Base-by-base conservation (phyloP, 306 rosid species). In the Gillenia trifoliata region DNA sequence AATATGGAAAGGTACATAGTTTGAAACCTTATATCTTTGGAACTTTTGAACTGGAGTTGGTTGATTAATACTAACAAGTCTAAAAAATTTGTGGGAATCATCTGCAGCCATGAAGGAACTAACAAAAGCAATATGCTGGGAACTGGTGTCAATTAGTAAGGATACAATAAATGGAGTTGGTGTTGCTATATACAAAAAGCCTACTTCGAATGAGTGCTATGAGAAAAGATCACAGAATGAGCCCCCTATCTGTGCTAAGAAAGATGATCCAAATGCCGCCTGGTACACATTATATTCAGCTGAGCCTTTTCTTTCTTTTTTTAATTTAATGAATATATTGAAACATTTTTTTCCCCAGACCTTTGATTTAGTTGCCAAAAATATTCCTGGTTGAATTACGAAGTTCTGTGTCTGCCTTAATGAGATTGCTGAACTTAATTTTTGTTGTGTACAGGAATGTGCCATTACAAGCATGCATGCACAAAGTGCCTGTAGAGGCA, bases 221-320 rank as follows among this genome's bases (percentile, higher is more conserved):
- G 97, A 92, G 88, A 60, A 82, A 79, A 90, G 98, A 66, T 70
- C 82, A 6, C 76, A 80, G 86, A 85, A 78, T 13, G 87, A 90
- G 72, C 98, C 99, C 60, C 91, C 96, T 11, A 8, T 90, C n/a
- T 95, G 99, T 78, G 75, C 67, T 38, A 85, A 72, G 5, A 78
- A 92, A 6, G 99, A 95, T 80, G 99, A 92, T 80, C 86, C 92
- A 25, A 84, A 85, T 84, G 99, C 97, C 31, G 95, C 99, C 69
- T 94, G 99, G 99, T 94, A 90, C 59, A 68, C 30, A 77, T 77
- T 26, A 72, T 68, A 23, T 66, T 60, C 66, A 36, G 45, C 67
- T 64, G 61, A 26, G 16, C n/a, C 57, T 59, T 38, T 25, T 59
- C 12, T 16, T 59, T 56, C 23, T 25, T 4, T 12, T 12, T 59